phyloP scores from a whole-genome alignment of 2,329 filamentous ascomycete species.

The Fusarium lateritium region DNA sequence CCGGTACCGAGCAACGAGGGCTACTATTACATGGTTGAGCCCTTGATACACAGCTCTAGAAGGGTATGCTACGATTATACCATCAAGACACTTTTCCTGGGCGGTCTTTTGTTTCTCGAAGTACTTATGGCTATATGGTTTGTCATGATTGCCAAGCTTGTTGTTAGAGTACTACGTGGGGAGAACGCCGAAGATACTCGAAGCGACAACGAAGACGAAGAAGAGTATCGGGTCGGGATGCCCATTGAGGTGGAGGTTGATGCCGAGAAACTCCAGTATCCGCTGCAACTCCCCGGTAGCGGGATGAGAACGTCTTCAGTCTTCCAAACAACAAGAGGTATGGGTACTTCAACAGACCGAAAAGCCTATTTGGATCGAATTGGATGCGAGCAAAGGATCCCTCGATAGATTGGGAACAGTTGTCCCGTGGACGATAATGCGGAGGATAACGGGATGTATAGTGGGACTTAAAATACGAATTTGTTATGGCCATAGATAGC shows the following conservation, averaged over 20 bases:
- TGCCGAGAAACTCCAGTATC: constrained; percentile 76
- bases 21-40: constrained; percentile 77
- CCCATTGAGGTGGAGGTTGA: constrained; percentile 80
- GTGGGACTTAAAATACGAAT: too few species aligned
- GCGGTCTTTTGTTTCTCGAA: constrained; percentile 83
- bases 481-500: too few species aligned
- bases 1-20: constrained; percentile 59
- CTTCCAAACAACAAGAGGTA: constrained; percentile 67
- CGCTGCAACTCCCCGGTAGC: constrained; percentile 29
- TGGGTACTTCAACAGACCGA: constrained; percentile 78
- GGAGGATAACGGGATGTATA: neutral
- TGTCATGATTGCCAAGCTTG: constrained; percentile 73
- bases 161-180: constrained; percentile 81
- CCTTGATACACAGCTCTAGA: constrained; percentile 78
- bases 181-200: constrained; percentile 85
- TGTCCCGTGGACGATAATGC: neutral
- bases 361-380: constrained; percentile 86
- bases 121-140: constrained; percentile 90
- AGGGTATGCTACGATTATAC: constrained; percentile 83
- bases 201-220: constrained; percentile 78
- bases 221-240: constrained; percentile 64
- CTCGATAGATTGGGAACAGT: neutral
- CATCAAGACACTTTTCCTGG: constrained; percentile 84
- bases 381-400: constrained; percentile 82
- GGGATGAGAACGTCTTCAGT: constrained; percentile 69